Evolutionary conservation across 352 stramenopile species (phyloP), one percentile per base, ranked within the genome.

Genomic region (Phytopythium montanum): DNA sequence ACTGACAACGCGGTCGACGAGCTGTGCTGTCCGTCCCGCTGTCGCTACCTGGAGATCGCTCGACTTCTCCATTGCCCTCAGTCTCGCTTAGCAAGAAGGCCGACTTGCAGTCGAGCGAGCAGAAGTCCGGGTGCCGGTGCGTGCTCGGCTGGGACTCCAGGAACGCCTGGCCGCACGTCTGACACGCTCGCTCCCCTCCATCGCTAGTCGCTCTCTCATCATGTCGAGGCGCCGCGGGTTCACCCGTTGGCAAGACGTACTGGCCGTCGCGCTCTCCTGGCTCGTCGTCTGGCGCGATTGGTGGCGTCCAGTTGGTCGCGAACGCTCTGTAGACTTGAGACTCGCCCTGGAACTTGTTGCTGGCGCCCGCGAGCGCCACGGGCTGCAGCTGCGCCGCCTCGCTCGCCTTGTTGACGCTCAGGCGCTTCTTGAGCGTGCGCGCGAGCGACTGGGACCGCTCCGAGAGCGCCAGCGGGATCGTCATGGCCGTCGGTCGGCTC

Each of bases 61-160:
- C 48, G 19, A 5, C 50, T 9, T 31, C 50, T 3, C 36, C 19
- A 13, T 28, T 28, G 48, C 54, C 59, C 12, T 34, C 41, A 3
- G 41, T 45, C 19, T 13, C 42, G 8, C 66, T 66, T 9, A 81
- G 52, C 59, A 73, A 69, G 60, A 67, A 71, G 2, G 69, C 66
- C 4, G 69, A 74, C 57, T 76, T 81, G 67, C 72, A 81, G 61
- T 76, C 69, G 10, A 76, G 61, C 38, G 69, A 81, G 42, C 72
- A 81, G 39, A 73, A 78, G 16, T 65, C 64, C 1, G 59, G 50
- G 38, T 71, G 73, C 33, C 56, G 56, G 53, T 69, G 63, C 16
- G 60, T 56, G 58, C 60, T 74, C 46, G 70, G 56, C 49, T 64
- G 66, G 6, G 64, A 52, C 3, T 61, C 66, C 34, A 71, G 64